Percentiles rank a stretch among this genome's conserved stretches.
phyloP scores from a whole-genome alignment of 2,329 filamentous ascomycete genomes.

The Phialemonium atrogriseum region DNA sequence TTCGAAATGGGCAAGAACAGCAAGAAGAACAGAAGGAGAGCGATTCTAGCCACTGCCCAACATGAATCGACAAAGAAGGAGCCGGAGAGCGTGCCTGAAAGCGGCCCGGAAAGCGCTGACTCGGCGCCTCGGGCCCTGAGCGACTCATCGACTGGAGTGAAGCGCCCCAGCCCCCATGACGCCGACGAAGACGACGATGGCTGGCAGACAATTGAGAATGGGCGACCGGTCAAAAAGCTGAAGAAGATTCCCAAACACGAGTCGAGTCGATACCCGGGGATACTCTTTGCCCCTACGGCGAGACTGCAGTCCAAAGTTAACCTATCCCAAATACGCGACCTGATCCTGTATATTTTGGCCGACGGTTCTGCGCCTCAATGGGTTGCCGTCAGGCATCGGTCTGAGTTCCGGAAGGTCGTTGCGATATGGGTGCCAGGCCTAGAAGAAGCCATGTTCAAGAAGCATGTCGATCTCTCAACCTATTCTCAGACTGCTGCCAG shows the following conservation, averaged over 20 bases:
- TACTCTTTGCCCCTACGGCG: slow-evolving; percentile 48
- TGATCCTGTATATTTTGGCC: slow-evolving; percentile 59
- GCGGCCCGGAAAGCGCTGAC: too few relatives aligned
- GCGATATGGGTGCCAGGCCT: slow-evolving; percentile 87
- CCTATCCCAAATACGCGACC: slow-evolving; percentile 52
- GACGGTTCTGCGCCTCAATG: slow-evolving; percentile 58
- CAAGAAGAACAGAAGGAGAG: slow-evolving; percentile 15
- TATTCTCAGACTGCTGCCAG: slow-evolving; percentile 30
- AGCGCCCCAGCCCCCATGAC: slow-evolving; percentile 41
- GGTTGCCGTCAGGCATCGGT: slow-evolving; percentile 54
- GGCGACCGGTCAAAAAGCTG: slow-evolving; percentile 45
- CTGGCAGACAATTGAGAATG: slow-evolving; percentile 44
- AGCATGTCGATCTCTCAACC: slow-evolving; percentile 38
- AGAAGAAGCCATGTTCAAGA: slow-evolving; percentile 82
- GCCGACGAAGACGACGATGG: slow-evolving; percentile 27
- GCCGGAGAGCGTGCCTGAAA: slow-evolving; percentile 4
- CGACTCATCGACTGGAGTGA: slow-evolving; percentile 33
- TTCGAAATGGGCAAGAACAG: slow-evolving; percentile 15
- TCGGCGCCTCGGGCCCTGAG: slow-evolving; percentile 10
- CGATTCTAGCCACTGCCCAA: slow-evolving; percentile 5
- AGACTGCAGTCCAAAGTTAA: slow-evolving; percentile 55
- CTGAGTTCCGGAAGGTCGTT: slow-evolving; percentile 69
- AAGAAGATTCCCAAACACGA: slow-evolving; percentile 53
- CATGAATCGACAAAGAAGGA: slow-evolving; percentile 2
- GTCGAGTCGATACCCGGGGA: slow-evolving; percentile 49